Conservation (phyloP, 495 filamentous ascomycete species). For the Neurospora sp. region DNA sequence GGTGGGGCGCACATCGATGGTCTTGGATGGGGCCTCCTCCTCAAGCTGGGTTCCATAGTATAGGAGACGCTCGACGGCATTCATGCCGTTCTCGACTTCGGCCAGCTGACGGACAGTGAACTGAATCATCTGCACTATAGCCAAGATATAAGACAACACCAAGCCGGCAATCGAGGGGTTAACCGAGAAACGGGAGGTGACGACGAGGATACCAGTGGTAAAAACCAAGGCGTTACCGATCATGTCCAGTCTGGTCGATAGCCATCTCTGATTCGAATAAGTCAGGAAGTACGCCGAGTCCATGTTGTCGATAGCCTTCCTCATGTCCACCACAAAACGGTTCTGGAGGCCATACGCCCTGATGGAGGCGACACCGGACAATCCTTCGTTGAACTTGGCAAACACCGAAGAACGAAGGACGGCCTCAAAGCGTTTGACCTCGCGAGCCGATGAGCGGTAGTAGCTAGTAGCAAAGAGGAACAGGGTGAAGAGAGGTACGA, state of each 20-base stretch:
- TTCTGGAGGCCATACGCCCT: constrained; percentile 75
- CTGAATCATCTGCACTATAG: constrained; percentile 92
- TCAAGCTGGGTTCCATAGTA: constrained; percentile 84
- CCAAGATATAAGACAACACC: constrained; percentile 83
- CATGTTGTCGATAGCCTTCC: constrained; percentile 74
- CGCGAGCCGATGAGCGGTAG: constrained; percentile 81
- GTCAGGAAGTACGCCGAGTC: constrained; percentile 89
- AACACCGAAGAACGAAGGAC: constrained; percentile 80
- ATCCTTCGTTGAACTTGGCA: constrained; percentile 81
- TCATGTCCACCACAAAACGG: constrained; percentile 59
- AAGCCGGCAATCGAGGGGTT: constrained; percentile 75
- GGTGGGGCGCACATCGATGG: constrained; percentile 49
- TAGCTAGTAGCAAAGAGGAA: constrained; percentile 80
- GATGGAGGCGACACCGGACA: constrained; percentile 74
- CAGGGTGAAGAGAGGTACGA: constrained; percentile 67
- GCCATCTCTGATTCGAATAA: constrained; percentile 89
- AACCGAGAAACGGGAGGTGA: constrained; percentile 86
- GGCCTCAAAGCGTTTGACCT: constrained; percentile 89
- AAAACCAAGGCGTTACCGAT: constrained; percentile 79
- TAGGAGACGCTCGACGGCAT: constrained; percentile 84
- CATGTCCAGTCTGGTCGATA: constrained; percentile 70
- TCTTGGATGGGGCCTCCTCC: constrained; percentile 74
- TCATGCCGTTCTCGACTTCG: constrained; percentile 97
- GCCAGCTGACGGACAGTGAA: constrained; percentile 91
- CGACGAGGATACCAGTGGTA: constrained; percentile 78